Conservation (phyloP, 2,329 filamentous ascomycete species). For the Colletotrichum sp. region DNA sequence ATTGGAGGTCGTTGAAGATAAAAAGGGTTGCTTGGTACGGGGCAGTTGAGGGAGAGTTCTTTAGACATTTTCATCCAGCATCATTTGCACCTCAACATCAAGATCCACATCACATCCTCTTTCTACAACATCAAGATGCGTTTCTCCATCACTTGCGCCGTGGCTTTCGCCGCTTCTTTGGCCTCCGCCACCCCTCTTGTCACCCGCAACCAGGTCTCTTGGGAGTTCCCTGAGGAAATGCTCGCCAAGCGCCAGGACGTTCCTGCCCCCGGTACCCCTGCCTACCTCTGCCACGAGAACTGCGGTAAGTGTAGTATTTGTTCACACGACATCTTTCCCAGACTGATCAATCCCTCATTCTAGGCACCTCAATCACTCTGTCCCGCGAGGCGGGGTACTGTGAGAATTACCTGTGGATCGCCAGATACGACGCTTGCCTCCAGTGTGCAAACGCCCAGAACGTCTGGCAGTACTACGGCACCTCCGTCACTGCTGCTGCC, state of each 20-base stretch:
- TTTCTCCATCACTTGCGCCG: constrained; percentile 24
- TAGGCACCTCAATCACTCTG: constrained; percentile 36
- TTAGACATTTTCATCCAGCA: not conserved
- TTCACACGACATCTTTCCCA: rapidly evolving
- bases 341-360: not conserved
- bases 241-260: constrained; percentile 44
- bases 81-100: not conserved
- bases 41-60: not conserved
- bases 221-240: constrained; percentile 31
- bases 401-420: constrained; percentile 26
- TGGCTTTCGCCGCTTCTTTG: constrained; percentile 31
- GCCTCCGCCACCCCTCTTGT: constrained; percentile 22
- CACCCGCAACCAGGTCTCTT: constrained; percentile 18
- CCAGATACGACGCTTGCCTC: constrained; percentile 40
- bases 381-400: constrained; percentile 35
- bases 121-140: constrained; percentile 28
- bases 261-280: constrained; percentile 27
- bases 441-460: constrained; percentile 45
- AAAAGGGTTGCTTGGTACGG: not conserved
- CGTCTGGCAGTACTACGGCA: constrained; percentile 49
- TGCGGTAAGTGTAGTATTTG: constrained; percentile 43
- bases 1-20: not conserved
- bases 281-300: constrained; percentile 53
- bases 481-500: constrained; percentile 39
- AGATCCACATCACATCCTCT: not conserved